Conservation (phyloP, 495 filamentous ascomycete genomes). For the Tuber aestivum region DNA sequence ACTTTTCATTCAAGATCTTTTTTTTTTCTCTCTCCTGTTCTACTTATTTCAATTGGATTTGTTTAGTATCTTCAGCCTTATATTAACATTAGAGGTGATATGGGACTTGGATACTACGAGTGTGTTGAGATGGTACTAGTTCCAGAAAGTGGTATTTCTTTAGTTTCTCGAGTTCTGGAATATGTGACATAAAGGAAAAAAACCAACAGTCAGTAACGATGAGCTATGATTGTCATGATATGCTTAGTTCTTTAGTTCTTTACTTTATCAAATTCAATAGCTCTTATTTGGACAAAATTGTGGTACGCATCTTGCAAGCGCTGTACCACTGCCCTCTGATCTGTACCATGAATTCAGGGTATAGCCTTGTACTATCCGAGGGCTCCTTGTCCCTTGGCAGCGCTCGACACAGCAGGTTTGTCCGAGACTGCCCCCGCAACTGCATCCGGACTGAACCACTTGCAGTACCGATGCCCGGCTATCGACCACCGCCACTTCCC, state of each 20-base stretch:
- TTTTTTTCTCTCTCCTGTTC: background rate
- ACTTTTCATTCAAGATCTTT: background rate
- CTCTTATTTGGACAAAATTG: background rate
- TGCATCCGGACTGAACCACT: no score
- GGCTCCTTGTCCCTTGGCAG: no score
- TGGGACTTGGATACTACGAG: background rate
- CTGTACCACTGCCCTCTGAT: background rate
- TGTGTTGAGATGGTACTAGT: background rate
- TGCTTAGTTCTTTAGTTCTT: background rate
- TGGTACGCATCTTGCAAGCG: background rate
- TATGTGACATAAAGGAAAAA: background rate
- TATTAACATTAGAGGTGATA: background rate
- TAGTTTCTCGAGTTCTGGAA: background rate
- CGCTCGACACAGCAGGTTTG: no score
- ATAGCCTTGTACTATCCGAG: background rate
- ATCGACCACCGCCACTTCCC: no score
- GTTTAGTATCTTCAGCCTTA: background rate
- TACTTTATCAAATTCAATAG: background rate
- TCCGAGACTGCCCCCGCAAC: no score
- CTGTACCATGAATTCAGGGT: background rate
- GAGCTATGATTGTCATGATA: background rate
- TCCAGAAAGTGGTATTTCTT: background rate
- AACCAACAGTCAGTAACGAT: background rate
- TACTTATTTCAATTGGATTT: background rate
- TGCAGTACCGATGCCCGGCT: no score